phyloP scores from a whole-genome alignment of 305 asterid species.

The Solanum hybrid region DNA sequence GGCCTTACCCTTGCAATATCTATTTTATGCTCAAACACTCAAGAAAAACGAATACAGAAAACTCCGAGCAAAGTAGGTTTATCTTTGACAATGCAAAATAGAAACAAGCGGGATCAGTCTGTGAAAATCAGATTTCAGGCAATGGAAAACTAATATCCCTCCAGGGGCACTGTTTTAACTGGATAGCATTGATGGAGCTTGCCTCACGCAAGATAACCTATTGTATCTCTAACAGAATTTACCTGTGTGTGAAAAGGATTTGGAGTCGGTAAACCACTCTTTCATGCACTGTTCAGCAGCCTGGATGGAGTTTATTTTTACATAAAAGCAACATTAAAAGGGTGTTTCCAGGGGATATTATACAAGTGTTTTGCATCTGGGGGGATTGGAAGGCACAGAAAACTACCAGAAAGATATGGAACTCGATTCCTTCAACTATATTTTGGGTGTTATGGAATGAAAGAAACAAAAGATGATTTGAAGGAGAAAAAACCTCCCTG shows the following conservation, averaged over 20 bases:
- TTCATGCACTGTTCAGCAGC: neutral
- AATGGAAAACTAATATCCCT: neutral
- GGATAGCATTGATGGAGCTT: neutral
- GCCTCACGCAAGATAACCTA: neutral
- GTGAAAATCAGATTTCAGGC: neutral
- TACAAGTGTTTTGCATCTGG: neutral
- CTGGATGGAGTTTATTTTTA: neutral
- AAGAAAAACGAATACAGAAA: neutral
- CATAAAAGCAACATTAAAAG: neutral
- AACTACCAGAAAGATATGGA: neutral
- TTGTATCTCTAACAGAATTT: neutral
- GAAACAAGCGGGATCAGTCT: neutral
- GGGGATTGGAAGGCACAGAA: neutral
- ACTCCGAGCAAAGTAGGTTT: neutral
- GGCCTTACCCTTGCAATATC: neutral
- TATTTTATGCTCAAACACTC: neutral
- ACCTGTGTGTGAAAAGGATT: neutral
- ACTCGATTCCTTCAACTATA: neutral
- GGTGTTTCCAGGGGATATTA: neutral
- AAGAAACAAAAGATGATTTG: neutral
- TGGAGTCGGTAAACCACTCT: neutral
- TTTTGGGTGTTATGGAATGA: neutral
- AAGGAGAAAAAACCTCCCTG: neutral
- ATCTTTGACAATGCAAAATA: neutral
- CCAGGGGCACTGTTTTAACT: neutral